phyloP scores from a whole-genome alignment of 2,329 filamentous ascomycete species.

The Neurospora crassa region DNA sequence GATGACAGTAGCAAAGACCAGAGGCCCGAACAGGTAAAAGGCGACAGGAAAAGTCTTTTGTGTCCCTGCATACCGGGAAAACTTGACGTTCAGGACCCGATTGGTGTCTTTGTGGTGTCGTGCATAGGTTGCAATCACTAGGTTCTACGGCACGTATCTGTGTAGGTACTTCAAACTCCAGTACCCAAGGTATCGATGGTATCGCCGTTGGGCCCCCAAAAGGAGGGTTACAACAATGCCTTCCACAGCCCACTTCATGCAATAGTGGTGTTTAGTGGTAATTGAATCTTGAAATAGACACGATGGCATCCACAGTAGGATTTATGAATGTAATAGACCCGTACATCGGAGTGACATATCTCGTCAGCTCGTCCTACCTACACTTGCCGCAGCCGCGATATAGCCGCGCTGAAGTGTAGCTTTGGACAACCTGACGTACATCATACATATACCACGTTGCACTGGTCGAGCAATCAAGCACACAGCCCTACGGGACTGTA shows the following conservation, averaged over 20 bases:
- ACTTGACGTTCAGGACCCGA: background rate
- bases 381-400: background rate
- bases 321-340: background rate
- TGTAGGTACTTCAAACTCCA: background rate
- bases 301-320: background rate
- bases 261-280: background rate
- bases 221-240: background rate
- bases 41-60: background rate
- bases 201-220: background rate
- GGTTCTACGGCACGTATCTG: background rate
- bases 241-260: background rate
- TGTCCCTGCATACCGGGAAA: background rate
- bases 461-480: background rate
- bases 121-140: background rate
- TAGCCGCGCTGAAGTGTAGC: background rate
- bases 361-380: background rate
- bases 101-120: background rate
- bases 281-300: background rate
- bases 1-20: background rate
- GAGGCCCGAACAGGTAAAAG: background rate
- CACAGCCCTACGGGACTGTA: background rate
- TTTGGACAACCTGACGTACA: background rate
- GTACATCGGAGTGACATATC: background rate
- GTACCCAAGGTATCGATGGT: background rate
- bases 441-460: background rate